Evolutionary conservation across 2,329 filamentous ascomycete genomes (phyloP), one percentile per base, ranked within the genome.

Genomic region (Phoma sp.): DNA sequence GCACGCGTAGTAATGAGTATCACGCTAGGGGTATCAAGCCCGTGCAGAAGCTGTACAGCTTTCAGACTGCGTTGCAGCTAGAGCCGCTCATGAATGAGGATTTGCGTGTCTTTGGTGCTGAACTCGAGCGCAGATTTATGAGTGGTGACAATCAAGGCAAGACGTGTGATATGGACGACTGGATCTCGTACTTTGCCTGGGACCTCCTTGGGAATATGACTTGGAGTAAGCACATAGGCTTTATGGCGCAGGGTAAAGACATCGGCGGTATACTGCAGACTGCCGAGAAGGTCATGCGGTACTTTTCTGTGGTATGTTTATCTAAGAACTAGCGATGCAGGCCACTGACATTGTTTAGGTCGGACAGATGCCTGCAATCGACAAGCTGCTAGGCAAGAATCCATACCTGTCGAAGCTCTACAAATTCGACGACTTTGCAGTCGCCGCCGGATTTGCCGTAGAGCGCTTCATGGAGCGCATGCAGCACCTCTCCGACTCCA

Each of bases 141-240:
- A 38, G 53, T 15, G 66, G 61, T 11, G 62, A 40, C 3, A 69
- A 68, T 36, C 39, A 55, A 20, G 64, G 61, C 23, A 66, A 66
- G 45, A 64, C 67, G 2, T 70, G 66, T 57, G 68, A 71, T 50
- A 68, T 73, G 21, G 61, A 65, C 3, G 65, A 72, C 26, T 72
- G 68, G 71, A 66, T 73, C 26, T 69, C 62, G 6, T 73, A 59
- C 46, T 70, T 71, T 48, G 57, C 66, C 20, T 67, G 61, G 58
- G 61, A 65, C 36, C 63, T 78, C 6, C 60, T 80, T 1, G 74
- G 74, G 1, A 72, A 78, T 34, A 62, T 79, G 46, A 76, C 73
- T 0, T 79, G 77, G 56, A 69, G 71, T 15, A 72, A 74, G 56
- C 70, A 69, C n/a, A 67, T 78, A 7, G 78, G 77, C 1, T 79